Evolutionary conservation across 208 protist genomes (phyloP), one percentile per base, ranked within the genome.

Genomic region (Acanthamoeba lenticulata): DNA sequence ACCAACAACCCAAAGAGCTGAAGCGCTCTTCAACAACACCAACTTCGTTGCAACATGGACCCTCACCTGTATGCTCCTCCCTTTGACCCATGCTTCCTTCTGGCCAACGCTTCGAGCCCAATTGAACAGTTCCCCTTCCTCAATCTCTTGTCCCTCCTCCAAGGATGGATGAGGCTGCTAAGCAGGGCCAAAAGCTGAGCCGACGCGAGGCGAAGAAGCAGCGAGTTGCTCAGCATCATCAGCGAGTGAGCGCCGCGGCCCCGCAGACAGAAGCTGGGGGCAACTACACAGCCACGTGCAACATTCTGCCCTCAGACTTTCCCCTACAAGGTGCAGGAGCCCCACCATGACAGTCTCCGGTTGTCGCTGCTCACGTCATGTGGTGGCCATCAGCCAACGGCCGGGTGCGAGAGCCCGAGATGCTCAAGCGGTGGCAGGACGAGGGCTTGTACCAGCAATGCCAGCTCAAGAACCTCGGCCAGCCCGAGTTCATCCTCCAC

Each of bases 401-500:
- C 27, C n/a, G 67, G 24, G 47, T 62, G 47, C 29, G 36, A 29
- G 89, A 94, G 47, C 60, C 52, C n/a, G 83, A 94, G 29, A 34
- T 95, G 69, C 72, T 92, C 47, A 62, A 94, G 65, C 38, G 77
- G n/a, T 86, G 77, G 77, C 77, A 86, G 21, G 90, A 93, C 15
- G 60, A 95, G 55, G 40, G 32, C 17, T 62, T 86, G 24, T 86
- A 86, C 42, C 42, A 85, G 32, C 27, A 45, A 2, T 52, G 19
- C 6, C 32, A 94, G 40, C 15, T 44, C 44, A 85, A 89, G 40
- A 44, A 38, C 49, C 40, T 55, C 9, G 40, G 40, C 27, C 4
- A 45, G 5, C 27, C 45, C 81, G 34, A 47, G 29, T 96, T 96
- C 79, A 90, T 94, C 38, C 94, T 97, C 32, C 96, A 97, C 57